These are phyloP conservation scores for Eucalyptus pauciflora DNA, from an alignment of 345 rosid genomes.

Conservation along the genomic window DNA sequence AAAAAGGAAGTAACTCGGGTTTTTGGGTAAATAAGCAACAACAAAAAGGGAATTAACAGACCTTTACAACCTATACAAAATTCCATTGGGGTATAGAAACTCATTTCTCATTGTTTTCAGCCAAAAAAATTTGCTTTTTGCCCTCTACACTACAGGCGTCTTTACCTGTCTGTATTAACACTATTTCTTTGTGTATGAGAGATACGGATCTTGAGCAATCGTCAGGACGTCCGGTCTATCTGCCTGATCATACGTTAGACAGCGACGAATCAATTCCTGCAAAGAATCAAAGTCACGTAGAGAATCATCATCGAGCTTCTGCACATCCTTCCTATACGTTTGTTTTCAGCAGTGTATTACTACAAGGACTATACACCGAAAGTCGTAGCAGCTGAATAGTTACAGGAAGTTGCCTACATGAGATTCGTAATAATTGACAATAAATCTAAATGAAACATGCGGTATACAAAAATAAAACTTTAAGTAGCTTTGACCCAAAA, in stretches of 20 bases:
- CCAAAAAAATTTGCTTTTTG: not conserved
- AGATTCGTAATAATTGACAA: not conserved
- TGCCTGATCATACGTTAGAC: slow-evolving; percentile 80
- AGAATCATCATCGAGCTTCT: not conserved
- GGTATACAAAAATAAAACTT: not conserved
- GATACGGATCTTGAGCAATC: slow-evolving; percentile 81
- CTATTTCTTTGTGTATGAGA: slow-evolving; percentile 59
- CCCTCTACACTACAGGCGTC: not conserved
- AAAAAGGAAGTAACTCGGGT: not conserved
- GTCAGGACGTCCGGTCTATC: slow-evolving; percentile 90
- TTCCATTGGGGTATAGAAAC: not conserved
- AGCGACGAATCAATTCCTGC: slow-evolving; percentile 89
- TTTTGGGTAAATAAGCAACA: not conserved
- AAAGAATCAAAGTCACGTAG: not conserved
- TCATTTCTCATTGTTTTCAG: not conserved
- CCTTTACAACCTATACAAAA: slow-evolving; percentile 43
- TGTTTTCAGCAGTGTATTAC: not conserved
- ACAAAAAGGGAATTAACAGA: not conserved
- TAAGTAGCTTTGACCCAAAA: not conserved
- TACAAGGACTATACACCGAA: not conserved
- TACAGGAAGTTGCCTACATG: not conserved
- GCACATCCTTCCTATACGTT: not conserved
- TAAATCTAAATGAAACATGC: not conserved
- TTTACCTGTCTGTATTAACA: slow-evolving; percentile 7
- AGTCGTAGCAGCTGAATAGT: not conserved